phyloP scores from a whole-genome alignment of 2,329 filamentous ascomycete genomes.

The Ceratocystis albifundus region DNA sequence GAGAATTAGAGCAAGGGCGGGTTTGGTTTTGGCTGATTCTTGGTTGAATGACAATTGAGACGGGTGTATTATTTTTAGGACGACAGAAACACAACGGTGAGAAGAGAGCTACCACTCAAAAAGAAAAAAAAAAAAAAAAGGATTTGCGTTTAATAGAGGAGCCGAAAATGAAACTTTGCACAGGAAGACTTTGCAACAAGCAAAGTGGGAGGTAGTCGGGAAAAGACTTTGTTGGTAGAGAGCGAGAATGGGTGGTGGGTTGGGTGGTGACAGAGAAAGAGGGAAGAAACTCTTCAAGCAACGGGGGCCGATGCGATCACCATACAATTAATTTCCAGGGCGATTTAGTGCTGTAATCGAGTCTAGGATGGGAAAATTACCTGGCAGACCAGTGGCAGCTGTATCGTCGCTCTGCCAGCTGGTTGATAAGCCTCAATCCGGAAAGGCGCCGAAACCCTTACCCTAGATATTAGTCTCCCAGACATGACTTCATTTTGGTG shows the following conservation, averaged over 20 bases:
- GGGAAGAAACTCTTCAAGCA: constrained; percentile 18
- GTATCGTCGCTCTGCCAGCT: constrained; percentile 1
- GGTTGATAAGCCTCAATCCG: constrained; percentile 5
- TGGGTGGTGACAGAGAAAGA: constrained; percentile 8
- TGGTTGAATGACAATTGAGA: not conserved
- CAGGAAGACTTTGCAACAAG: not conserved
- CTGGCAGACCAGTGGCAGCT: not conserved
- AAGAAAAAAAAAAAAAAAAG: constrained; percentile 5
- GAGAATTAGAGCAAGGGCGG: not conserved
- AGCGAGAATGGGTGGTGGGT: not conserved
- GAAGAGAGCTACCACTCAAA: constrained; percentile 1
- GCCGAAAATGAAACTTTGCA: not conserved
- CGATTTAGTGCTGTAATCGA: constrained; percentile 11
- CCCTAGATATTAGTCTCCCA: constrained; percentile 8
- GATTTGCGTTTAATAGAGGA: not conserved
- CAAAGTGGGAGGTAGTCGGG: not conserved
- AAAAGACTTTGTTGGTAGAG: constrained; percentile 12
- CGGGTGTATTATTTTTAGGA: constrained; percentile 6
- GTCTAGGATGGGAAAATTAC: constrained; percentile 2
- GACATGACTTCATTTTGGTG: constrained; percentile 14
- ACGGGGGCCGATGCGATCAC: constrained; percentile 23
- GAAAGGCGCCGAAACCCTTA: not conserved
- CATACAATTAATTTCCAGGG: constrained; percentile 22
- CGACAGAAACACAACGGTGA: not conserved
- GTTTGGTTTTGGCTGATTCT: not conserved